These are phyloP conservation scores for Camellia sinensis DNA, from an alignment of 148 eudicot species.

Conservation along the genomic window DNA sequence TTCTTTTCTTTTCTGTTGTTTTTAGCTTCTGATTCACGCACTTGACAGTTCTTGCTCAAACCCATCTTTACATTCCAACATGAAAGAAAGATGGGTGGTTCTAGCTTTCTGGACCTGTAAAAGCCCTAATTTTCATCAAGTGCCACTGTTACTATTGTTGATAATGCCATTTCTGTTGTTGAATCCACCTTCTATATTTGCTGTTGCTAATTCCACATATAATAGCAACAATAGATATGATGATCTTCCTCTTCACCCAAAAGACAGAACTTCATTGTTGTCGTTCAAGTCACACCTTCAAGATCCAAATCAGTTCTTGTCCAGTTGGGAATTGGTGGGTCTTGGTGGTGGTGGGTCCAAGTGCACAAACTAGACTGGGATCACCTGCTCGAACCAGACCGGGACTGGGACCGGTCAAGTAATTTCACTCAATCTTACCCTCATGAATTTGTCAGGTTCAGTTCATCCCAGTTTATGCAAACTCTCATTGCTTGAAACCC, in stretches of 20 bases:
- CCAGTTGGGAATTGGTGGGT: slow-evolving; percentile 41
- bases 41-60: not conserved
- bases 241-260: slow-evolving; percentile 38
- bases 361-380: slow-evolving; percentile 53
- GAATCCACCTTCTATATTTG: slow-evolving; percentile 34
- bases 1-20: not conserved
- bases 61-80: slow-evolving; percentile 12
- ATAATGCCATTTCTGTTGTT: slow-evolving; percentile 17
- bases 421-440: slow-evolving; percentile 51
- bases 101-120: slow-evolving; percentile 17
- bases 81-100: slow-evolving; percentile 42
- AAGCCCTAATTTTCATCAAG: slow-evolving; percentile 21
- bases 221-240: not conserved
- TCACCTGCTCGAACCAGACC: slow-evolving; percentile 32
- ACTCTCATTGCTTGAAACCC: slow-evolving; percentile 55
- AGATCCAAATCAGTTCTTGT: slow-evolving; percentile 48
- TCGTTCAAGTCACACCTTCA: slow-evolving; percentile 54
- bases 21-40: slow-evolving; percentile 1
- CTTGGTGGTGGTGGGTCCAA: slow-evolving; percentile 36
- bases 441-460: slow-evolving; percentile 58
- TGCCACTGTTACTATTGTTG: slow-evolving; percentile 19
- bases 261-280: slow-evolving; percentile 54
- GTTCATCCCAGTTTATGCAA: slow-evolving; percentile 61
- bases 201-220: not conserved
- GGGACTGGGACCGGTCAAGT: slow-evolving; percentile 45